These are phyloP conservation scores for Saturnispora sanitii DNA, from an alignment of 805 yeast genomes.

Conservation along the genomic window DNA sequence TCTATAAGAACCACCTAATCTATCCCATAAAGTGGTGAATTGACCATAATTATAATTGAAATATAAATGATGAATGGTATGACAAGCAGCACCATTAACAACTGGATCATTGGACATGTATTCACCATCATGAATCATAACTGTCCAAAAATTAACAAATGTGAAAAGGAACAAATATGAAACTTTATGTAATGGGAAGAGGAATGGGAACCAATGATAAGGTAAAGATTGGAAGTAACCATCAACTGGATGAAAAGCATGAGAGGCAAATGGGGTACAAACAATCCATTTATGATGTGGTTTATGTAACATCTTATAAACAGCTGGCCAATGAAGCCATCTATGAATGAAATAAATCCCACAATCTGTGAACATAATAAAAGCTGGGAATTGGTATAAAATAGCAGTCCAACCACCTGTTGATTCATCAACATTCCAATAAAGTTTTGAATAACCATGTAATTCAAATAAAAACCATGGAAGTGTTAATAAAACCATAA, in stretches of 20 bases:
- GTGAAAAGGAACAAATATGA: slow-evolving; percentile 75
- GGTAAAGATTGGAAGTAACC: slow-evolving; percentile 92
- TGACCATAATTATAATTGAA: slow-evolving; percentile 98
- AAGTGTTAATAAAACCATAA: slow-evolving; percentile 75
- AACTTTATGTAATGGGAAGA: slow-evolving; percentile 87
- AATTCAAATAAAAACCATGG: slow-evolving; percentile 87
- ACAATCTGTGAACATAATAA: slow-evolving; percentile 88
- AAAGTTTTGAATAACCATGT: slow-evolving; percentile 73
- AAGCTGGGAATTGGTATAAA: slow-evolving; percentile 58
- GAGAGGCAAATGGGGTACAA: slow-evolving; percentile 96
- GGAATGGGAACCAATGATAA: slow-evolving; percentile 82
- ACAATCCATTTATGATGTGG: slow-evolving; percentile 99
- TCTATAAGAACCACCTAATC: slow-evolving; percentile 89
- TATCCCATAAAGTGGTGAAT: slow-evolving; percentile 96
- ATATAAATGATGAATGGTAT: slow-evolving; percentile 91
- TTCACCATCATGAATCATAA: slow-evolving; percentile 97
- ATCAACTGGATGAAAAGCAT: slow-evolving; percentile 97
- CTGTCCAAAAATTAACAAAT: slow-evolving; percentile 95
- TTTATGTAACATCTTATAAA: slow-evolving; percentile 82
- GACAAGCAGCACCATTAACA: slow-evolving; percentile 97
- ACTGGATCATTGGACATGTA: slow-evolving; percentile 88
- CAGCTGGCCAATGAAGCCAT: slow-evolving; percentile 83
- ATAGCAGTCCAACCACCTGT: slow-evolving; percentile 64
- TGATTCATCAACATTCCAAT: slow-evolving; percentile 51
- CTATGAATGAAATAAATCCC: slow-evolving; percentile 89